Evolutionary conservation across 495 filamentous ascomycete species (phyloP).

Genomic region (Trichoderma orchidacearum): DNA sequence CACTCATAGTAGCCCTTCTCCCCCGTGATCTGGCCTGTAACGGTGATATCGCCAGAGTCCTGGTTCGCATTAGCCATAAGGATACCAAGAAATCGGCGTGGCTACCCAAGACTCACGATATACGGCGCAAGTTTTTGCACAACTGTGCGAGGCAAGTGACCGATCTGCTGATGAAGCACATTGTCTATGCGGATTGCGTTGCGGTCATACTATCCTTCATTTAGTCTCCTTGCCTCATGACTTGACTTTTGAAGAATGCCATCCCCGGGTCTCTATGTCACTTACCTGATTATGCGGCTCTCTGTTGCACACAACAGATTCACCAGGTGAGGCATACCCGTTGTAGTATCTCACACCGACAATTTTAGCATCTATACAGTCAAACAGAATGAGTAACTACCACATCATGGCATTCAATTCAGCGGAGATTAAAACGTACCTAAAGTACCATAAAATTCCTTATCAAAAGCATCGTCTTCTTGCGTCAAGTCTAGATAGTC

Average conservation of each 20-base stretch:
- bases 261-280: neutral
- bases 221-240: constrained; percentile 3
- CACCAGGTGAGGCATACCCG: constrained; percentile 55
- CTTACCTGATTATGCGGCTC: constrained; percentile 50
- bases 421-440: too few relatives aligned
- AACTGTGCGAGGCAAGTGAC: constrained; percentile 55
- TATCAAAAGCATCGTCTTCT: constrained; percentile 26
- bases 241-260: neutral
- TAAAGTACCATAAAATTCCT: constrained; percentile 38
- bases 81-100: neutral
- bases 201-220: constrained; percentile 37
- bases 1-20: constrained; percentile 51
- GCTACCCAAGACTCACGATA: constrained; percentile 31
- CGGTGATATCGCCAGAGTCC: constrained; percentile 29
- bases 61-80: constrained; percentile 4
- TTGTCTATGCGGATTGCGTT: constrained; percentile 77
- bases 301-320: constrained; percentile 53
- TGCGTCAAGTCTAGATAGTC: constrained; percentile 29
- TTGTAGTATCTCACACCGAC: constrained; percentile 73
- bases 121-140: constrained; percentile 62
- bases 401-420: too few relatives aligned
- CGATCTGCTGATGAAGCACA: constrained; percentile 65
- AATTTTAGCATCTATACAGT: constrained; percentile 47
- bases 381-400: too few relatives aligned
- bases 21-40: constrained; percentile 51